Evolutionary conservation across 2,329 filamentous ascomycete genomes (phyloP).

Genomic region (Dryadomyces quercivorus): DNA sequence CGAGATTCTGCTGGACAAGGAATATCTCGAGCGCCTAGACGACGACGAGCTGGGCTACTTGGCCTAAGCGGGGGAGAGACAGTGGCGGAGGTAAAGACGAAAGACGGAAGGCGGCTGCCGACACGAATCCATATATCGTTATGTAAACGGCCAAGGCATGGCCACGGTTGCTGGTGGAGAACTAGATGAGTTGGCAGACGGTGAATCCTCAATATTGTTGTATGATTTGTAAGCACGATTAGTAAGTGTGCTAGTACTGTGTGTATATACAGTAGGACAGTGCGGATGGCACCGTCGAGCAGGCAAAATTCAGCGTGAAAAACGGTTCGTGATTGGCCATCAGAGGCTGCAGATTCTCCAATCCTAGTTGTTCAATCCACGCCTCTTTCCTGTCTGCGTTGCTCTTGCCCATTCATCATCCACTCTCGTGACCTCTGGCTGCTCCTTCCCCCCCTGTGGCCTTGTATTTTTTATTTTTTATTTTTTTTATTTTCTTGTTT

Average conservation of each 20-base stretch:
- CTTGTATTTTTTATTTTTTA: not conserved
- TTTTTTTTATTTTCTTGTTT: not conserved
- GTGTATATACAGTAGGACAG: too few relatives aligned
- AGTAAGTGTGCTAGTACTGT: too few relatives aligned
- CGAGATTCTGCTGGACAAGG: slow-evolving; percentile 95
- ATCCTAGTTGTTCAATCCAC: not conserved
- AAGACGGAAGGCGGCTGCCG: not conserved
- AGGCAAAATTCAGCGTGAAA: too few relatives aligned
- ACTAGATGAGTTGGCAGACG: too few relatives aligned
- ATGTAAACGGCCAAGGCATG: too few relatives aligned
- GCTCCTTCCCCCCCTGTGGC: too few relatives aligned
- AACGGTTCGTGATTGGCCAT: too few relatives aligned
- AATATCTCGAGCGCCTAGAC: slow-evolving; percentile 91
- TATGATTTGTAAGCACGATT: too few relatives aligned
- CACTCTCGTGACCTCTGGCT: not conserved
- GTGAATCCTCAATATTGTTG: too few relatives aligned
- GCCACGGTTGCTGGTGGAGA: too few relatives aligned
- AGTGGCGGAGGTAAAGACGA: not conserved
- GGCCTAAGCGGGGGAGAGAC: too few relatives aligned
- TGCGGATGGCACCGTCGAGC: too few relatives aligned
- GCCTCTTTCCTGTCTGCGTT: not conserved
- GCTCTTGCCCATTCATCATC: not conserved
- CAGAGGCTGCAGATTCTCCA: not conserved
- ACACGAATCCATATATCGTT: not conserved
- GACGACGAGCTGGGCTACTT: slow-evolving; percentile 92